A percentile compares a stretch with the other conserved stretches of the same genome.
Evolutionary conservation across 2,329 filamentous ascomycete species (phyloP).

Genomic region (Neoscytalidium dimidiatum): DNA sequence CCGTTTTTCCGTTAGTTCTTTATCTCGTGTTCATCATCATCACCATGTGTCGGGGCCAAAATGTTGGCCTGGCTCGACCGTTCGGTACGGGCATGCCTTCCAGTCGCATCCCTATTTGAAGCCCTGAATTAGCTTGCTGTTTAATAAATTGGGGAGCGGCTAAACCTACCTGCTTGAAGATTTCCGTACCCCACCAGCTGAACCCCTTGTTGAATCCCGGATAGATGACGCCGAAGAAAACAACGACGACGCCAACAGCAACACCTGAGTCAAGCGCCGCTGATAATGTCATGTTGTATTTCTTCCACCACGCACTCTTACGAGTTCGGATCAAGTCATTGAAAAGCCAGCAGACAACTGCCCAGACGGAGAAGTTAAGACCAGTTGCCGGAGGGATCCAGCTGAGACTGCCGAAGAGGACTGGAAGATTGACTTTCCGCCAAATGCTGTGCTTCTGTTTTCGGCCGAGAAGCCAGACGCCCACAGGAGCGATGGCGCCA

Average conservation of each 20-base stretch:
- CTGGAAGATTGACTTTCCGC: constrained; percentile 77
- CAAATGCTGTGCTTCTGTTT: constrained; percentile 61
- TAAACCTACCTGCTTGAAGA: constrained; percentile 65
- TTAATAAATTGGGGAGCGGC: constrained; percentile 18
- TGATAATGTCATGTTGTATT: constrained; percentile 87
- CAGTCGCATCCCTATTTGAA: constrained; percentile 70
- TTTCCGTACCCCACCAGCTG: constrained; percentile 85
- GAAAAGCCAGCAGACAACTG: constrained; percentile 80
- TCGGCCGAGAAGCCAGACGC: constrained; percentile 70
- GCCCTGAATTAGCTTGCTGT: neutral
- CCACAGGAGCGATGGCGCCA: constrained; percentile 72
- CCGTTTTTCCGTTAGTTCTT: neutral
- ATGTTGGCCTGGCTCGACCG: constrained; percentile 45
- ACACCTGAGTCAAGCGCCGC: constrained; percentile 81
- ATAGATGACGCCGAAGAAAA: constrained; percentile 87
- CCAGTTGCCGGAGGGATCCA: constrained; percentile 85
- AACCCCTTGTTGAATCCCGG: constrained; percentile 73
- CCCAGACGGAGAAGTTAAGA: constrained; percentile 87
- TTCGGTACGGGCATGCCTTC: constrained; percentile 73
- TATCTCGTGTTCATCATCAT: constrained; percentile 10
- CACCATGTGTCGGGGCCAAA: constrained; percentile 39
- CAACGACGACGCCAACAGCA: constrained; percentile 77
- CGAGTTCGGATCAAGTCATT: constrained; percentile 73
- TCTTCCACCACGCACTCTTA: constrained; percentile 78
- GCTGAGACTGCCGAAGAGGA: constrained; percentile 77